Percentiles rank a stretch among this genome's conserved stretches.
Conservation (phyloP, 2,329 filamentous ascomycete genomes). For the Apiospora sp. region DNA sequence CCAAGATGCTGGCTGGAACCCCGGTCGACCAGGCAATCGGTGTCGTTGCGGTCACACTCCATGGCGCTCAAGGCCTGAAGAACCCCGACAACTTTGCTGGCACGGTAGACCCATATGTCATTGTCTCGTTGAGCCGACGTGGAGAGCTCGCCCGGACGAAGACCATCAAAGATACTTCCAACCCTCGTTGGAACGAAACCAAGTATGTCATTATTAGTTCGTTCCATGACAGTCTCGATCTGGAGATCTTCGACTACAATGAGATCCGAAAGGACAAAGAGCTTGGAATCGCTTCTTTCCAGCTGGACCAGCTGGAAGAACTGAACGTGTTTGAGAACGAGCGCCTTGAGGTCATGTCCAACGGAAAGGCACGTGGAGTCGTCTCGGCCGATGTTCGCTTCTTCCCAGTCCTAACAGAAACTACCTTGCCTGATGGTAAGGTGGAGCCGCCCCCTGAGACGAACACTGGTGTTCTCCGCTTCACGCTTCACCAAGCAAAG, state of each 20-base stretch:
- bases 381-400: slow-evolving; percentile 87
- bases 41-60: slow-evolving; percentile 88
- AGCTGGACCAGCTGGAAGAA: slow-evolving; percentile 82
- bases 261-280: slow-evolving; percentile 97
- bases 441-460: slow-evolving; percentile 84
- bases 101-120: slow-evolving; percentile 88
- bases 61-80: slow-evolving; percentile 91
- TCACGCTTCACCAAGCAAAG: slow-evolving; percentile 95
- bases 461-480: slow-evolving; percentile 92
- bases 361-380: slow-evolving; percentile 83
- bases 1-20: slow-evolving; percentile 95
- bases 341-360: slow-evolving; percentile 81
- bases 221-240: slow-evolving; percentile 84
- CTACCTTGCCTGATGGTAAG: slow-evolving; percentile 78
- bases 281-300: slow-evolving; percentile 85
- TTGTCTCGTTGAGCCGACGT: slow-evolving; percentile 84
- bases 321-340: slow-evolving; percentile 83
- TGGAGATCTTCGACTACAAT: slow-evolving; percentile 91
- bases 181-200: slow-evolving; percentile 95
- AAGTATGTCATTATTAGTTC: slow-evolving; percentile 95
- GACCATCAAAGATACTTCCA: slow-evolving; percentile 81
- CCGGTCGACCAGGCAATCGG: slow-evolving; percentile 96
- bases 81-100: slow-evolving; percentile 94
- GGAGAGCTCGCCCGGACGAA: slow-evolving; percentile 88
- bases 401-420: slow-evolving; percentile 87